These are phyloP conservation scores for Picea abies DNA, from an alignment of 83 land plant species.

Conservation along the genomic window DNA sequence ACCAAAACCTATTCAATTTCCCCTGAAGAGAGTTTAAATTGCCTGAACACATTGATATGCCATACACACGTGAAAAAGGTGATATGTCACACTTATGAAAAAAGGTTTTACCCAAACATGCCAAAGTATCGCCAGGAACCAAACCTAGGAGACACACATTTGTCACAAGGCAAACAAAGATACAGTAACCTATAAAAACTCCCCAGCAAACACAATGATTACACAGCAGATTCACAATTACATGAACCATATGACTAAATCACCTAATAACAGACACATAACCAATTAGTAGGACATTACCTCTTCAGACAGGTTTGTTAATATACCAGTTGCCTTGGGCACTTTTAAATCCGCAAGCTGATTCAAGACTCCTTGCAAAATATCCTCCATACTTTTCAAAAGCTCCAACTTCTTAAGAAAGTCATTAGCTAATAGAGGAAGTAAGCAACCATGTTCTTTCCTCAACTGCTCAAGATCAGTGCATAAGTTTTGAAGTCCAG, in stretches of 20 bases:
- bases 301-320: conserved; percentile 8
- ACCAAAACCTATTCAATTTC: background rate
- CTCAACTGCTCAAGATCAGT: conserved; percentile 29
- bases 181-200: background rate
- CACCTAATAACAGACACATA: background rate
- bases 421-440: conserved; percentile 25
- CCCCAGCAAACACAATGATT: background rate
- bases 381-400: conserved; percentile 22
- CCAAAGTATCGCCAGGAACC: background rate
- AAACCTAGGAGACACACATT: background rate
- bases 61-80: no score
- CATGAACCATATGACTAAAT: background rate
- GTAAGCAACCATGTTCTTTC: conserved; percentile 20
- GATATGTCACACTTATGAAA: background rate
- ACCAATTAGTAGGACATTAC: background rate
- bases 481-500: conserved; percentile 23
- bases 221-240: background rate
- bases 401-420: conserved; percentile 40
- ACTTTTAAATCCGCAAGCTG: conserved; percentile 11
- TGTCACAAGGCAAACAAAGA: background rate
- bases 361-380: conserved; percentile 30
- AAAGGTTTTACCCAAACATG: background rate
- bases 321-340: background rate
- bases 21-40: no score
- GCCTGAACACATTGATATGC: no score